Base-by-base conservation (phyloP, 768 basidiomycete species). In the Rhizopogon sp. region DNA sequence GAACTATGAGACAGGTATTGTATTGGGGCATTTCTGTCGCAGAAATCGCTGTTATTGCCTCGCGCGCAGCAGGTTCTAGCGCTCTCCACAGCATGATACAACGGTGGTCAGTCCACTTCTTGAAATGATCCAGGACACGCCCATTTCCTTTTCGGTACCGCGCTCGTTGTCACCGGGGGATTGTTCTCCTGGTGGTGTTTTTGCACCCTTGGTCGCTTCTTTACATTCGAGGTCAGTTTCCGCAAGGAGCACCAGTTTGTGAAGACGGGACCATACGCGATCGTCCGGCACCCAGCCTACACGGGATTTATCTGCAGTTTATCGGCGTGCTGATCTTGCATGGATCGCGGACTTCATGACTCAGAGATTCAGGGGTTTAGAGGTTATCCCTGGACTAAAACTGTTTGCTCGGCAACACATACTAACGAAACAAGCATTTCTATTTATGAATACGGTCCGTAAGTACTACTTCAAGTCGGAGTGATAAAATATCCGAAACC, bases 201-300 rank as follows among this genome's bases (percentile, higher is more conserved):
- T 25, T 59, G 57, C 28, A 54, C 56, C 11, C 59, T 71, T 5
- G 70, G 66, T 6, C 47, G 45, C 10, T 56, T 60, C 35, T 71
- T 70, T 63, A 71, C 67, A 6, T 70, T 68, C 52, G 58, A 64
- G 43, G 58, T 69, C n/a, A 60, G 56, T 28, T 49, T 68, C 29
- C 62, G 60, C 8, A 52, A 52, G 25, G 50, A 54, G 10, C 70
- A 70, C 58, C 58, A 55, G 43, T 60, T 71, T 8, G 57, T 70
- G 39, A 70, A 64, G 0, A 47, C 50, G 6, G 68, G 69, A 4
- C 70, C 71, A 8, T 71, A 72, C 51, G 43, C 60, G 1, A 6
- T 58, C 22, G 66, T 69, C 3, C 67, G 70, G 14, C 70, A 71
- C 44, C 70, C 70, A 40, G 52, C 39, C 16, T 72, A 72, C 54